Percentiles rank a stretch among this genome's conserved stretches.
These are phyloP conservation scores for Dioscorea dumetorum DNA, from an alignment of 106 monocot genomes.

Conservation along the genomic window DNA sequence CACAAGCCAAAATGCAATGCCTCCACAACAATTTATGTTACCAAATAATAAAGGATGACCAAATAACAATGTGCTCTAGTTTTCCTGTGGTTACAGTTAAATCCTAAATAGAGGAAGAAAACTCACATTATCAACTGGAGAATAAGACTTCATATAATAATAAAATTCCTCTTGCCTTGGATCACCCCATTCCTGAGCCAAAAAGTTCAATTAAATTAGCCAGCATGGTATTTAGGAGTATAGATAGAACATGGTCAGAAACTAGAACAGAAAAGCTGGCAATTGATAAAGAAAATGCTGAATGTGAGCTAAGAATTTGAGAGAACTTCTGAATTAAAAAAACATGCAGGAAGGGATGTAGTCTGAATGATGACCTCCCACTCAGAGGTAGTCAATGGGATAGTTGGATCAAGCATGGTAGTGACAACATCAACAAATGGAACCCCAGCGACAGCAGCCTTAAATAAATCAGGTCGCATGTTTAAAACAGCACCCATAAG, in stretches of 20 bases:
- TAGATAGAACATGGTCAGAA: no score
- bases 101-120: neutral
- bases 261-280: no score
- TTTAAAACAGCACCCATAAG: slow-evolving; percentile 91
- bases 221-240: no score
- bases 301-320: no score
- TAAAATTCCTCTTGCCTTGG: slow-evolving; percentile 74
- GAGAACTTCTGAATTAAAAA: no score
- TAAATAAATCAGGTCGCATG: slow-evolving; percentile 96
- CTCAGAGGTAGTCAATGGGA: slow-evolving; percentile 89
- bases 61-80: no score
- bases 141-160: slow-evolving; percentile 89
- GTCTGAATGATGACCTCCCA: slow-evolving; percentile 67
- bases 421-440: slow-evolving; percentile 98
- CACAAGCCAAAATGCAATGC: no score
- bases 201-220: slow-evolving; percentile 1
- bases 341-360: no score
- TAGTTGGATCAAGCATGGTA: slow-evolving; percentile 94
- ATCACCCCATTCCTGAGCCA: slow-evolving; percentile 86
- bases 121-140: slow-evolving; percentile 84
- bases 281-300: no score
- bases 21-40: no score
- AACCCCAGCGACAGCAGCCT: slow-evolving; percentile 80
- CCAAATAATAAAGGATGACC: no score
- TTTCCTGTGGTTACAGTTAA: no score